phyloP scores from a whole-genome alignment of 2,329 filamentous ascomycete species.

The Fusarium goolgardi region DNA sequence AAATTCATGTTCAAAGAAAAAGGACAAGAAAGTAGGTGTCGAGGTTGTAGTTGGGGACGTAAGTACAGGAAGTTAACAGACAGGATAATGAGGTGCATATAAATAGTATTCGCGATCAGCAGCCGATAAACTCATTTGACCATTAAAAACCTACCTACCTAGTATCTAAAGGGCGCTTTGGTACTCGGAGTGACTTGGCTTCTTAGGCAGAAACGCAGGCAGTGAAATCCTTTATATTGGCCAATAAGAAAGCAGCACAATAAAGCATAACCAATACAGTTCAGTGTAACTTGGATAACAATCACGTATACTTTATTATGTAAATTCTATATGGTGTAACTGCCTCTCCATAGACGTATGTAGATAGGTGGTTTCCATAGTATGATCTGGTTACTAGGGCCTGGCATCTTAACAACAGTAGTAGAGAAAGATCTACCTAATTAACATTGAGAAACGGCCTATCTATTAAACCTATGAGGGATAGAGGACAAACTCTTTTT shows the following conservation, averaged over 20 bases:
- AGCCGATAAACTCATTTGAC: neutral
- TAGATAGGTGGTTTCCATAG: neutral
- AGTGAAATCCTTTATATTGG: neutral
- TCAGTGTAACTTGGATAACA: neutral
- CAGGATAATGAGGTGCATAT: neutral
- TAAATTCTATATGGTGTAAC: neutral
- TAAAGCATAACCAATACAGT: neutral
- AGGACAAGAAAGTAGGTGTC: neutral
- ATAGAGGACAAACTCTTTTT: neutral
- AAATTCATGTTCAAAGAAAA: neutral
- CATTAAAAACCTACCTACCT: neutral
- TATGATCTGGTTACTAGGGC: neutral
- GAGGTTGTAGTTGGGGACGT: neutral
- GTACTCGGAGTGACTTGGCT: constrained; percentile 3
- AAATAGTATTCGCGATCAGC: neutral
- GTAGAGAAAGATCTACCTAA: no score
- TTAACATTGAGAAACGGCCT: no score
- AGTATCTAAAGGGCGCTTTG: neutral
- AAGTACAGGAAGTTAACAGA: neutral
- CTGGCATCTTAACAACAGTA: neutral
- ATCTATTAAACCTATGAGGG: no score
- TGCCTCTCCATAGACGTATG: neutral
- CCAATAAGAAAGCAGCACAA: constrained; percentile 9
- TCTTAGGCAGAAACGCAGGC: constrained; percentile 21
- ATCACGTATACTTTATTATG: neutral